Evolutionary conservation across 371 early-diverging fungal genomes (phyloP), one percentile per base, ranked within the genome.

Genomic region (Mortierella sp.): DNA sequence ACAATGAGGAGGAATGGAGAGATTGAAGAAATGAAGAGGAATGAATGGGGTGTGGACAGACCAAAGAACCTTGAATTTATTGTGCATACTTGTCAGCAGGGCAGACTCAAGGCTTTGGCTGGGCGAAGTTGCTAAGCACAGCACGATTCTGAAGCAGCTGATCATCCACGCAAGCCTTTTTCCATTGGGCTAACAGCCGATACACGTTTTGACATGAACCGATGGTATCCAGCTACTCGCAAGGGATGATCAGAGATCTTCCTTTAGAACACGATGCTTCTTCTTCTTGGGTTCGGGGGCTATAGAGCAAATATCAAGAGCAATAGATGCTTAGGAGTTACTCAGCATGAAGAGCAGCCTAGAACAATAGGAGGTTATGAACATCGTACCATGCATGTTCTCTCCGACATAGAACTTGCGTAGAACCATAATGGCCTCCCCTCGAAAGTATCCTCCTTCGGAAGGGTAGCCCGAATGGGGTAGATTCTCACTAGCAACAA

Each of bases 281-380:
- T 97, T 97, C 72, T 91, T 94, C 79, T 91, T 87, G n/a, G 97
- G 96, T 8, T 81, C 82, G 19, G 96, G 96, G 1, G 97, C 94
- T 94, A 72, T 17, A 53, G n/a, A n/a, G n/a, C n/a, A n/a, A n/a
- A n/a, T n/a, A n/a, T n/a, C n/a, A n/a, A n/a, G n/a, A n/a, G n/a
- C n/a, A n/a, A n/a, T n/a, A n/a, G n/a, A n/a, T n/a, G n/a, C n/a
- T n/a, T 17, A 54, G 52, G 22, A 14, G 27, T 56, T 54, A 25
- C 37, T 37, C 44, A 31, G 14, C 24, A 1, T 43, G 57, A 31
- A 1, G 19, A 17, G n/a, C 44, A 44, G 44, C n/a, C 19, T 5
- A 5, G 5, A 44, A 44, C 44, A 44, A n/a, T 12, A 44, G 5
- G 19, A 44, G 44, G n/a, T 17, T 5, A 44, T 12, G 5, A 7